Evolutionary conservation across 768 basidiomycete genomes (phyloP).

Genomic region (Leccinum truebloodii): DNA sequence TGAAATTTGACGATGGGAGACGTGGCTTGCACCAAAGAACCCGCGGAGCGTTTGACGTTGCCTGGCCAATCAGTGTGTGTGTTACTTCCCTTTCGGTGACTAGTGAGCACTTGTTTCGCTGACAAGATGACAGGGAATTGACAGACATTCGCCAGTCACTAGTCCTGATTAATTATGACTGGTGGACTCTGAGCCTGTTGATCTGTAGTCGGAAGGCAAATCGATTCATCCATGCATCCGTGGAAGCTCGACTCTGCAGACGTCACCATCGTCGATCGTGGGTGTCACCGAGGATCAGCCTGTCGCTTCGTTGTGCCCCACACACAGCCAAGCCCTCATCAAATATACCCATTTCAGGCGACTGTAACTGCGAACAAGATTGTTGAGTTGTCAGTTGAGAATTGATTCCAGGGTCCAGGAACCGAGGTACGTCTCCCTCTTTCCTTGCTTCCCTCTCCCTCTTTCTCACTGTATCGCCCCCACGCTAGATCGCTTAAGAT

Average conservation of each 20-base stretch:
- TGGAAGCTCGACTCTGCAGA: not conserved
- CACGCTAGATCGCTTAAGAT: not conserved
- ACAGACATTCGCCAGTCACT: not conserved
- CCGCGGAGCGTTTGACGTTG: not conserved
- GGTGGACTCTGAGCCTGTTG: not conserved
- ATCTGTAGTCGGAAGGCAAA: not conserved
- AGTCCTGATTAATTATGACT: not conserved
- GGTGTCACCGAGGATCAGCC: not conserved
- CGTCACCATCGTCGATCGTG: conserved; percentile 11
- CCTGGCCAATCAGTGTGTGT: not conserved
- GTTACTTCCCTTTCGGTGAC: not conserved
- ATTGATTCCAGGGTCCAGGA: conserved; percentile 9
- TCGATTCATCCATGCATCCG: not conserved
- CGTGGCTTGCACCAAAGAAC: not conserved
- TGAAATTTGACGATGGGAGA: not conserved
- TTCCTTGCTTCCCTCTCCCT: not conserved
- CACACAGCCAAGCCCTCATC: conserved; percentile 1
- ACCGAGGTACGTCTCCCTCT: conserved; percentile 4
- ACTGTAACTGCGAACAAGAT: not conserved
- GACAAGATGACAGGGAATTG: not conserved
- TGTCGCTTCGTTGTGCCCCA: conserved; percentile 6
- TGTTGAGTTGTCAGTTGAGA: not conserved
- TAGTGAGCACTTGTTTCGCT: not conserved
- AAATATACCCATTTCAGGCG: not conserved
- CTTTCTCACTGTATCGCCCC: not conserved